Evolutionary conservation across 2,329 filamentous ascomycete genomes (phyloP), one percentile per base, ranked within the genome.

Genomic region (Bisporella sp.): DNA sequence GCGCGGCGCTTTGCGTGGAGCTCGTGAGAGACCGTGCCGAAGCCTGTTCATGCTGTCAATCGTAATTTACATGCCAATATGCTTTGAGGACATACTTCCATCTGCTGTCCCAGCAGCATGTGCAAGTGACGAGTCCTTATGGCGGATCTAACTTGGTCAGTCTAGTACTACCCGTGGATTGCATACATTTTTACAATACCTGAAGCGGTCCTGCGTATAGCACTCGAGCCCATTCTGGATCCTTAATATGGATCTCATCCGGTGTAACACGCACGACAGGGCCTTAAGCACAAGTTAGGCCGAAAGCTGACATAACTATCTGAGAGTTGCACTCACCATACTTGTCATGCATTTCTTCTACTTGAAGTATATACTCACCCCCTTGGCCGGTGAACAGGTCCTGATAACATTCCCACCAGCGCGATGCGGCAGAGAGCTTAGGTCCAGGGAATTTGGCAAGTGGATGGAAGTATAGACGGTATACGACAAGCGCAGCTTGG

Each of bases 371-470:
- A 21, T 42, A 42, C 21, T n/a, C 9, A 8, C 12, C 41, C 9
- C 41, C 41, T 21, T 21, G 21, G 21, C 21, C 21, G 21, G 21
- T 21, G 21, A 21, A 21, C 21, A 21, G 21, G 21, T 21, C 21
- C 21, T 21, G 21, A 21, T 21, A 21, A 21, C 21, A 21, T 21
- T 21, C 21, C 21, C 21, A 21, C 21, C 21, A 21, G 21, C 54
- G 59, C 4, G 56, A 60, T 8, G 52, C 44, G 4, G 55, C 56
- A 39, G 55, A 57, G 6, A 52, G 45, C 7, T 54, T 56, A 1
- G 60, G 60, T 1, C 61, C 63, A 0, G 62, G 61, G 30, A 54
- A 57, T 4, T 49, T 53, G 9, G 53, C 48, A 8, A 63, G 59
- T 5, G 59, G 57, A 43, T 61, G 56, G 41, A 64, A 54, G 46